These are phyloP conservation scores for Pisolithus sp. DNA, from an alignment of 768 basidiomycete genomes.

Conservation along the genomic window DNA sequence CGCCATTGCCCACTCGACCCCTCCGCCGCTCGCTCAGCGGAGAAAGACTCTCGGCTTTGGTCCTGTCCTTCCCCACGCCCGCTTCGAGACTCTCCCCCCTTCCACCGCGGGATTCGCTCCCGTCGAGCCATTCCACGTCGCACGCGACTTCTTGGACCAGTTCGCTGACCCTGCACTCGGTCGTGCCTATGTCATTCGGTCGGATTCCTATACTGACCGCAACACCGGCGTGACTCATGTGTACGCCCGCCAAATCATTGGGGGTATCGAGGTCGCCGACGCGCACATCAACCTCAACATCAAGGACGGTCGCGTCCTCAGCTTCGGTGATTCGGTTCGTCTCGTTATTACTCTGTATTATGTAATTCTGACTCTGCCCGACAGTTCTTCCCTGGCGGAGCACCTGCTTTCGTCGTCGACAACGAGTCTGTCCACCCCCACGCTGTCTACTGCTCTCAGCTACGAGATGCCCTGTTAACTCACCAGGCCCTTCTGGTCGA, in stretches of 20 bases:
- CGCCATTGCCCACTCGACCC: slow-evolving; percentile 39
- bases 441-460: slow-evolving; percentile 45
- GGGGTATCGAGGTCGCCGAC: slow-evolving; percentile 83
- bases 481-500: slow-evolving; percentile 25
- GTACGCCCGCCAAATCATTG: slow-evolving; percentile 78
- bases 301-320: slow-evolving; percentile 74
- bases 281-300: slow-evolving; percentile 93
- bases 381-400: slow-evolving; percentile 72
- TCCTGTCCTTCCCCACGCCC: slow-evolving; percentile 67
- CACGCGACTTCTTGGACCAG: slow-evolving; percentile 48
- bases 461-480: slow-evolving; percentile 27
- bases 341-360: neutral
- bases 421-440: slow-evolving; percentile 41
- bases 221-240: slow-evolving; percentile 85
- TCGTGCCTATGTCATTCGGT: slow-evolving; percentile 53
- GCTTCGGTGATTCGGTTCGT: slow-evolving; percentile 82
- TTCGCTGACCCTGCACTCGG: slow-evolving; percentile 32
- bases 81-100: slow-evolving; percentile 43
- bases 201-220: slow-evolving; percentile 83
- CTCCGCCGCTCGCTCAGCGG: slow-evolving; percentile 14
- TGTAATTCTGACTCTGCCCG: slow-evolving; percentile 6
- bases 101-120: slow-evolving; percentile 37
- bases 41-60: slow-evolving; percentile 93
- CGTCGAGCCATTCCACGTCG: slow-evolving; percentile 54
- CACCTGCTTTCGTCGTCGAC: slow-evolving; percentile 35